These are phyloP conservation scores for Trichocladium uniseriatum DNA, from an alignment of 495 filamentous ascomycete species.

Conservation along the genomic window DNA sequence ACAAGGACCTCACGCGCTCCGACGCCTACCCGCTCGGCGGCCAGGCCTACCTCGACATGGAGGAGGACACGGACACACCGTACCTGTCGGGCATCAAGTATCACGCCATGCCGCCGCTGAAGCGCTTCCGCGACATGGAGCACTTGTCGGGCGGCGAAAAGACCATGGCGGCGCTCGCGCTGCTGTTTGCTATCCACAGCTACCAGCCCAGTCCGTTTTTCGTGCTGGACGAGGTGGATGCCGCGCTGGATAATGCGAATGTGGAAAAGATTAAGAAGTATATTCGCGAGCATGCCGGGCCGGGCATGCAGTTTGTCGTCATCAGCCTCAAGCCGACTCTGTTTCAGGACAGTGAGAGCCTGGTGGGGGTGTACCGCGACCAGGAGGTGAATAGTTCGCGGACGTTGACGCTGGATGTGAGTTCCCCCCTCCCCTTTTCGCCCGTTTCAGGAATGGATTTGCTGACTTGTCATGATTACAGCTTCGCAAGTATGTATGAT, in stretches of 20 bases:
- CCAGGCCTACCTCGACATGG: conserved; percentile 89
- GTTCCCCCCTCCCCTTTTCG: conserved; percentile 32
- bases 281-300: conserved; percentile 84
- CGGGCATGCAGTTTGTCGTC: conserved; percentile 98
- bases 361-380: conserved; percentile 92
- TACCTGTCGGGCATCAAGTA: conserved; percentile 94
- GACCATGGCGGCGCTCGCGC: conserved; percentile 92
- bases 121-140: conserved; percentile 99
- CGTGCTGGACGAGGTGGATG: conserved; percentile 96
- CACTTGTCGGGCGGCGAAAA: conserved; percentile 96
- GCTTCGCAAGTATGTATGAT: conserved; percentile 30
- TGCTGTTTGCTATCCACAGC: conserved; percentile 91
- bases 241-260: conserved; percentile 93
- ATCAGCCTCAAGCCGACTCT: conserved; percentile 89
- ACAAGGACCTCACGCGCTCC: conserved; percentile 86
- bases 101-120: conserved; percentile 95
- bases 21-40: conserved; percentile 81
- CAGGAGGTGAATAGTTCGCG: conserved; percentile 83
- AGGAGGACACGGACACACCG: conserved; percentile 73
- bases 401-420: conserved; percentile 89
- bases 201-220: conserved; percentile 96
- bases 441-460: background rate
- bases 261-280: conserved; percentile 92
- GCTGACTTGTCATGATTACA: conserved; percentile 3
- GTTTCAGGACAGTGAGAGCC: conserved; percentile 85